phyloP scores from a whole-genome alignment of 441 rosid genomes.

The Metrosideros polymorpha region DNA sequence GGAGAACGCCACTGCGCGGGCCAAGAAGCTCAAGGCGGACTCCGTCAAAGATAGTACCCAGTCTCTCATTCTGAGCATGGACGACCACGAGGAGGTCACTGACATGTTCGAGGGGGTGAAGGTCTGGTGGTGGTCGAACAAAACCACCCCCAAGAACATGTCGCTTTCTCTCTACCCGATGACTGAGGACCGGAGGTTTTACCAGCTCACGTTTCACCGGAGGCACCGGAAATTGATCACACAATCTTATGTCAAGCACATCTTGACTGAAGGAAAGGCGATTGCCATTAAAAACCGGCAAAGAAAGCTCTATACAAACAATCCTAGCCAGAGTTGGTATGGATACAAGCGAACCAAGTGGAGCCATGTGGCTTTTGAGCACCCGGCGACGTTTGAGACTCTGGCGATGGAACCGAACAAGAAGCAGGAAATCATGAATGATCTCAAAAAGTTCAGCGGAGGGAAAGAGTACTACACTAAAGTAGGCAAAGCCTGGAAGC shows the following conservation, averaged over 20 bases:
- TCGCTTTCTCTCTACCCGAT: slow-evolving; percentile 6
- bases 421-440: slow-evolving; percentile 26
- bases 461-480: slow-evolving; percentile 21
- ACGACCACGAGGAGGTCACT: slow-evolving; percentile 18
- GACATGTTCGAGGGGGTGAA: slow-evolving; percentile 22
- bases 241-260: slow-evolving; percentile 14
- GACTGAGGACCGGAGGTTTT: slow-evolving; percentile 21
- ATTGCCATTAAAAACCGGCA: slow-evolving; percentile 11
- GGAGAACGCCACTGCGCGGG: not conserved
- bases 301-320: slow-evolving; percentile 27
- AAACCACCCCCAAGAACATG: not conserved
- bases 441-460: slow-evolving; percentile 20
- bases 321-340: slow-evolving; percentile 8
- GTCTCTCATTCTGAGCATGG: slow-evolving; percentile 9
- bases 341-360: slow-evolving; percentile 5
- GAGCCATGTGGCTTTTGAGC: slow-evolving; percentile 34
- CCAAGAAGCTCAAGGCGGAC: not conserved
- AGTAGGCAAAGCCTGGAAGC: slow-evolving; percentile 9
- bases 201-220: slow-evolving; percentile 22
- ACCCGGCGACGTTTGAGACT: slow-evolving; percentile 37
- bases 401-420: slow-evolving; percentile 31
- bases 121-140: slow-evolving; percentile 20
- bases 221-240: slow-evolving; percentile 18
- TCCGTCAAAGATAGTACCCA: not conserved
- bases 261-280: slow-evolving; percentile 21